Evolutionary conservation across 2,329 filamentous ascomycete genomes (phyloP).

Genomic region (Fusarium tanahbumbuense): DNA sequence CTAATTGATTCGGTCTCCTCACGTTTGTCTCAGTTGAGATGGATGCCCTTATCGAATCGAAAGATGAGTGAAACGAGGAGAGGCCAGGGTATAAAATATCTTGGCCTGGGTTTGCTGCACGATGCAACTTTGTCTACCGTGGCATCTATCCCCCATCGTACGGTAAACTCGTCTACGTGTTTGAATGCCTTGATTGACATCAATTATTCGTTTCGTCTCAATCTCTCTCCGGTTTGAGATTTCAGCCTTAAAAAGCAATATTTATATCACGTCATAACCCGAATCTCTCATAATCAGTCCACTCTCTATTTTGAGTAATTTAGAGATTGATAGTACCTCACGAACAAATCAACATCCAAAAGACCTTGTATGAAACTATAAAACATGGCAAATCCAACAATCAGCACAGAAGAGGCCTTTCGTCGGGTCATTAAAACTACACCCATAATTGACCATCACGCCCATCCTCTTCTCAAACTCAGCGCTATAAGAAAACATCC

Average conservation of each 20-base stretch:
- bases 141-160: constrained; percentile 14
- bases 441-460: constrained; percentile 80
- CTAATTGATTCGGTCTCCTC: constrained; percentile 10
- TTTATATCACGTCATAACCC: constrained; percentile 1
- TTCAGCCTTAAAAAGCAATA: not conserved
- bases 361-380: not conserved
- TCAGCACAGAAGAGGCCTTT: constrained; percentile 44
- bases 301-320: constrained; percentile 3
- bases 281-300: not conserved
- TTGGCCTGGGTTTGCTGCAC: constrained; percentile 14
- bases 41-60: constrained; percentile 24
- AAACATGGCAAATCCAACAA: constrained; percentile 30
- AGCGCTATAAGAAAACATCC: constrained; percentile 60
- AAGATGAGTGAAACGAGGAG: constrained; percentile 14
- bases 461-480: constrained; percentile 73
- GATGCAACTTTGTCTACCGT: constrained; percentile 24
- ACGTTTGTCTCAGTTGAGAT: constrained; percentile 19
- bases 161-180: not conserved
- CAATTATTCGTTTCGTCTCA: not conserved
- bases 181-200: constrained; percentile 5
- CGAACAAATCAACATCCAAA: not conserved
- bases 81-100: constrained; percentile 23
- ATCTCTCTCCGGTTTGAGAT: not conserved
- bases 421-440: constrained; percentile 60
- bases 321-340: not conserved